phyloP scores from a whole-genome alignment of 2,329 filamentous ascomycete genomes.

The Pseudogymnoascus sp. region DNA sequence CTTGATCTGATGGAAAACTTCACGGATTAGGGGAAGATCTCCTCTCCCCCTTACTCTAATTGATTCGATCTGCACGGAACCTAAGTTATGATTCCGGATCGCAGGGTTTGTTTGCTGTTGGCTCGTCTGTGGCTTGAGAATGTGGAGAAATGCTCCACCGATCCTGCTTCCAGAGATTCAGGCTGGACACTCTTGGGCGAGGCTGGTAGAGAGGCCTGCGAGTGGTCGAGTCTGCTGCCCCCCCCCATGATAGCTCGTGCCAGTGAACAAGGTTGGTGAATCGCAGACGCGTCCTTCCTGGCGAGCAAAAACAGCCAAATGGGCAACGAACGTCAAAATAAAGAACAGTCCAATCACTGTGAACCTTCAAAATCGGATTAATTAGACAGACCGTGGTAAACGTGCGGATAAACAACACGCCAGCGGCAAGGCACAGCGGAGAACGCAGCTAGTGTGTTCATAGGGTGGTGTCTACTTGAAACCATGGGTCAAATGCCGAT shows the following conservation, averaged over 20 bases:
- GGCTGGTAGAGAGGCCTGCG: neutral
- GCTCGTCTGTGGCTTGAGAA: neutral
- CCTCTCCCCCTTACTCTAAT: neutral
- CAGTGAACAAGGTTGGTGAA: neutral
- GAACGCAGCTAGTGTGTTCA: neutral
- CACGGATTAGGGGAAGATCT: neutral
- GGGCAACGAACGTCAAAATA: neutral
- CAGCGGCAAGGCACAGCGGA: constrained; percentile 1
- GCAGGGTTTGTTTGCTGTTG: neutral
- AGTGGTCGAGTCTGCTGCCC: neutral
- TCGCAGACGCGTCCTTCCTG: neutral
- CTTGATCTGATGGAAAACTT: neutral
- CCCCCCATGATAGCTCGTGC: no score
- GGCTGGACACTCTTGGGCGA: neutral
- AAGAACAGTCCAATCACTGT: neutral
- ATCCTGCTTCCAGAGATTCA: neutral
- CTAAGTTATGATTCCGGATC: neutral
- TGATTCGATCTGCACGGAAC: neutral
- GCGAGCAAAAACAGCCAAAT: neutral
- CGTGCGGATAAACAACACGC: neutral
- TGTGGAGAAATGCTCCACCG: neutral
- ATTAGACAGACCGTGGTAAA: neutral
- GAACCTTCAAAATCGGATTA: neutral
- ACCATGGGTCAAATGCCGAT: neutral
- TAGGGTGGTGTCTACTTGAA: neutral